Evolutionary conservation across 2,329 filamentous ascomycete species (phyloP), one percentile per base, ranked within the genome.

Genomic region (Emergomyces orientalis): DNA sequence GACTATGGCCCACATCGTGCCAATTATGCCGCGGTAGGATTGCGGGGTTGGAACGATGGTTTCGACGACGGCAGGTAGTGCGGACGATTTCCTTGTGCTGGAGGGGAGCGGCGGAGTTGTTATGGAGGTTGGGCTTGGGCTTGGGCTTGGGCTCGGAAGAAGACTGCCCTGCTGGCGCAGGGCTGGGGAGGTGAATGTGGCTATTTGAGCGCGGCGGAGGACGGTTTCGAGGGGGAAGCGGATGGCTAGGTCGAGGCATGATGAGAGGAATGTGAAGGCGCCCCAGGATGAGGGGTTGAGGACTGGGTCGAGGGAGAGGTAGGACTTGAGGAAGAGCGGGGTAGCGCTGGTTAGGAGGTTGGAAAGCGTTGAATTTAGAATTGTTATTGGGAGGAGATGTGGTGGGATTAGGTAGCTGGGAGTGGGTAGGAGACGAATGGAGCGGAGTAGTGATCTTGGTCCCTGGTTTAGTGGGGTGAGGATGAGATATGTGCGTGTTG

Each of bases 211-310:
- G 64, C 94, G 86, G 57, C 94, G 87, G 8, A 97, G 82, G 19
- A 96, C 89, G 0, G 93, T 97, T 76, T 99, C 94, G 4, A 97
- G 80, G 0, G 94, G 94, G 14, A 97, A 84, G 71, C 93, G 92
- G 67, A 96, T 76, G 69, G 94, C 89, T 39, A 97, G 84, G 58
- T 96, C 92, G 1, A 86, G 81, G 0, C 87, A 86, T 2, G 90
- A 91, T 17, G 90, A 86, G 67, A 90, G 81, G 76, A 97, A 96
- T 61, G 90, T 90, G 71, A 86, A 86, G 55, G 96, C 73, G 25
- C 88, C 90, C 80, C 95, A 97, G 17, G 89, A 84, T 52, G 86
- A 86, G 0, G 94, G 92, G 6, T 90, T 91, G 37, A 88, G 78
- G 62, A 94, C 83, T 30, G 89, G 89, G 73, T 96, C 91, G 69